These are phyloP conservation scores for Hyaloperonospora brassicae DNA, from an alignment of 352 stramenopile species.

Conservation along the genomic window DNA sequence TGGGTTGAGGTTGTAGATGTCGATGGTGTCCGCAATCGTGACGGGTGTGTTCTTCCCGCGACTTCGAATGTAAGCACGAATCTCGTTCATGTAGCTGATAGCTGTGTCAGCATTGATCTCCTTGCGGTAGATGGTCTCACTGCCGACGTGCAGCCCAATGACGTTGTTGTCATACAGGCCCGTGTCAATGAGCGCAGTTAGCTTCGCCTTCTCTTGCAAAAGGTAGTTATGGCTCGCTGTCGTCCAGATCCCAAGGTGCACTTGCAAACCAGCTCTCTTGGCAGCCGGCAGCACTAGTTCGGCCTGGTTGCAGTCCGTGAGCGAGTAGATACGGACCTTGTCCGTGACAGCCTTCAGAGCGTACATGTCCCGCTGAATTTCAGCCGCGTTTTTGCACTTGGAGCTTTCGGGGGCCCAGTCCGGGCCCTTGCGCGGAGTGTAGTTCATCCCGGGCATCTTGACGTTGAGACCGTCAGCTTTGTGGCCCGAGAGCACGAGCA, in stretches of 20 bases:
- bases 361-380: slow-evolving; percentile 52
- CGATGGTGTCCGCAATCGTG: slow-evolving; percentile 62
- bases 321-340: slow-evolving; percentile 61
- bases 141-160: slow-evolving; percentile 48
- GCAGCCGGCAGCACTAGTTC: slow-evolving; percentile 38
- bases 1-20: slow-evolving; percentile 58
- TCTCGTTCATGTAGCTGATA: slow-evolving; percentile 54
- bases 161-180: slow-evolving; percentile 44
- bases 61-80: slow-evolving; percentile 37
- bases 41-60: slow-evolving; percentile 43
- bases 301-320: slow-evolving; percentile 47
- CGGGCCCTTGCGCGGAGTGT: slow-evolving; percentile 52
- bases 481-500: slow-evolving; percentile 10
- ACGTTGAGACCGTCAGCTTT: slow-evolving; percentile 34
- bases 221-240: slow-evolving; percentile 30
- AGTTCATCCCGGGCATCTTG: slow-evolving; percentile 66
- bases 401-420: slow-evolving; percentile 34
- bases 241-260: slow-evolving; percentile 66
- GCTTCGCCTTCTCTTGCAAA: slow-evolving; percentile 37
- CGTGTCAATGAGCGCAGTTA: slow-evolving; percentile 31
- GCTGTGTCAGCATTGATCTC: slow-evolving; percentile 38
- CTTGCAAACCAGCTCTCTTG: slow-evolving; percentile 36
- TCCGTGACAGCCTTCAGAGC: slow-evolving; percentile 36
- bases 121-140: slow-evolving; percentile 62
- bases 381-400: slow-evolving; percentile 38